These are phyloP conservation scores for Otatea glauca DNA, from an alignment of 176 grass and related monocot species.

Conservation along the genomic window DNA sequence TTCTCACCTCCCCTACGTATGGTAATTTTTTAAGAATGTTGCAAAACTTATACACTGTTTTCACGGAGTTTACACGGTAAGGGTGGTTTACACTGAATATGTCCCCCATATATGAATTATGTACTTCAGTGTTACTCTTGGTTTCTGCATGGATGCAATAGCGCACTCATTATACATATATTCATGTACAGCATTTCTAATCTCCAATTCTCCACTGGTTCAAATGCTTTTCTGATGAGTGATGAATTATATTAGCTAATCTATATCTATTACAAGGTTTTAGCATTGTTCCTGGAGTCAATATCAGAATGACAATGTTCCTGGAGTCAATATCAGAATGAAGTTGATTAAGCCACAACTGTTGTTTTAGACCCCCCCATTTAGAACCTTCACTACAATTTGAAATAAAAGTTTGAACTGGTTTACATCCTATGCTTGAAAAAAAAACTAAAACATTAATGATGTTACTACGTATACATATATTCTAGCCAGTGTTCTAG, in stretches of 20 bases:
- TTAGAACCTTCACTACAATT: background rate
- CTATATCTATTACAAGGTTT: background rate
- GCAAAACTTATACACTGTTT: no score
- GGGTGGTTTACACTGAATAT: no score
- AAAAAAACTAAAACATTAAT: background rate
- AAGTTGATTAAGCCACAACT: conserved; percentile 6
- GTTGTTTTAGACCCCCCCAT: background rate
- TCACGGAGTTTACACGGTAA: no score
- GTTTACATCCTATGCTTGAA: background rate
- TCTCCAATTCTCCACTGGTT: background rate
- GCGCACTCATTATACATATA: background rate
- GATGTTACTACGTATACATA: background rate
- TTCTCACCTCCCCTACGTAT: no score
- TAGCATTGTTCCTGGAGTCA: background rate
- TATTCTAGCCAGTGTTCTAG: no score
- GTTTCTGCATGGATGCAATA: conserved; percentile 7
- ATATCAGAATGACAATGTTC: conserved; percentile 1
- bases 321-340: background rate
- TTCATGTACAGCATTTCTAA: background rate
- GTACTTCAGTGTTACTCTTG: background rate
- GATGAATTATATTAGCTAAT: background rate
- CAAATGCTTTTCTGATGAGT: conserved; percentile 5
- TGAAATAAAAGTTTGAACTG: conserved; percentile 22
- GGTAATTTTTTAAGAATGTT: no score
- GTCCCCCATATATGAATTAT: background rate